These are phyloP conservation scores for Tulasnella sp. DNA, from an alignment of 768 basidiomycete genomes.

Conservation along the genomic window DNA sequence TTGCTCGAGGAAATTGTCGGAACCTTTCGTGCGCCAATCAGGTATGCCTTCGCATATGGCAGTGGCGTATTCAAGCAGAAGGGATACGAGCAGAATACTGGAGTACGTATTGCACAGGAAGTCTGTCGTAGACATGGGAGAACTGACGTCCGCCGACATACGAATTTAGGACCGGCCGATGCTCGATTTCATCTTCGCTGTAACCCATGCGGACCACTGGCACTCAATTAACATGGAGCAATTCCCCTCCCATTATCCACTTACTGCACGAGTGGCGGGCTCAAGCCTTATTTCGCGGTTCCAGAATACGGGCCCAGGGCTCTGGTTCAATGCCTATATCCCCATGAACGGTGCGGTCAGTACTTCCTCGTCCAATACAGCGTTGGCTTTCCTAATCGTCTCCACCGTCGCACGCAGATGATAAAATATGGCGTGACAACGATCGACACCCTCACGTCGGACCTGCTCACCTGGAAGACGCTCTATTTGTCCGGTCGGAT, in stretches of 20 bases:
- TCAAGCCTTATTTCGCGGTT: constrained; percentile 77
- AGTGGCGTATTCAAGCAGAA: constrained; percentile 94
- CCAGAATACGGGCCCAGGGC: constrained; percentile 76
- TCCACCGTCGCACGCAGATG: constrained; percentile 52
- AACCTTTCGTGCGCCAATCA: constrained; percentile 85
- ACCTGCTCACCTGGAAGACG: constrained; percentile 89
- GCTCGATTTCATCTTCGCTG: constrained; percentile 97
- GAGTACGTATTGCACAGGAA: constrained; percentile 31
- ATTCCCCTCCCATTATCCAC: constrained; percentile 86
- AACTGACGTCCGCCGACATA: constrained; percentile 32
- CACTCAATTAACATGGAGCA: constrained; percentile 96
- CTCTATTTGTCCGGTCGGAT: constrained; percentile 94
- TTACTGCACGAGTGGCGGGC: constrained; percentile 84
- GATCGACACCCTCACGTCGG: constrained; percentile 83
- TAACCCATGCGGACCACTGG: constrained; percentile 90
- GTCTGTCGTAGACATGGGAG: too few relatives aligned
- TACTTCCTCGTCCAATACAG: constrained; percentile 38
- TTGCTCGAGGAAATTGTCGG: constrained; percentile 78
- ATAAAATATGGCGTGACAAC: constrained; percentile 98
- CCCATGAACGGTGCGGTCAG: constrained; percentile 82
- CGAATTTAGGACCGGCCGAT: constrained; percentile 60
- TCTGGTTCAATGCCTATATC: constrained; percentile 96
- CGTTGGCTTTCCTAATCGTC: not conserved
- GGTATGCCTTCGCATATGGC: constrained; percentile 98
- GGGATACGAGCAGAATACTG: constrained; percentile 55